Base-by-base conservation (phyloP, 2,329 filamentous ascomycete species). In the Nothomitra cinnamomea region DNA sequence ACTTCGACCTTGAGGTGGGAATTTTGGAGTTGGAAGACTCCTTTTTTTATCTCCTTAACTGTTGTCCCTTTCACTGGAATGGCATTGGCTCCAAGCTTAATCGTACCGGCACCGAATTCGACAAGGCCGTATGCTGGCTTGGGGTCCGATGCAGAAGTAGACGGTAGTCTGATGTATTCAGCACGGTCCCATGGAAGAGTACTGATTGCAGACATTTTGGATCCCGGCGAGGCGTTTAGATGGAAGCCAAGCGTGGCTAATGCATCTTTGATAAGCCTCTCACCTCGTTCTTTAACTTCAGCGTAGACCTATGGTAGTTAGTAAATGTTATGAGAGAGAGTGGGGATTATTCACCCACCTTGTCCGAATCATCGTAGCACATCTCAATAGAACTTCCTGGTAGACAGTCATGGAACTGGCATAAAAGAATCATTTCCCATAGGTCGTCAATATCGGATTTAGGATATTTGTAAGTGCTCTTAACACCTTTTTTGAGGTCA, bases 331-430 rank as follows among this genome's bases (percentile, higher is more conserved):
- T 17, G 2, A 49, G 7, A 22, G 2, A 40, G 2, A 22, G 35
- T 24, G 2, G n/a, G 10, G 25, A 7, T 28, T 25, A 15, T 15
- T 10, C 2, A 28, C 38, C 50, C 60, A 72, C 70, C 75, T 88
- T 78, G 64, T 95, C 85, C 2, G 89, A 94, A 64, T 98, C 92
- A 65, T 94, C 87, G 62, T 96, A 96, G 67, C 88, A 95, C 88
- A 96, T 95, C 66, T 94, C 89, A 61, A 98, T 96, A 35, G 81
- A 86, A 64, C 87, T 95, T 54, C 92, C 92, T 0, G 92, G 92
- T 52, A 98, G 74, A 65, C 92, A 96, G 65, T 98, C 92, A 59
- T 98, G 92, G 74, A 98, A 98, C 63, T 98, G 92, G 60, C 90
- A 96, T 24, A 96, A 78, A 22, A 96, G 74, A 2, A 90, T 83